Percentiles rank a stretch among this genome's conserved stretches.
phyloP scores from a whole-genome alignment of 2,329 filamentous ascomycete species.

The Botrytis fabae region DNA sequence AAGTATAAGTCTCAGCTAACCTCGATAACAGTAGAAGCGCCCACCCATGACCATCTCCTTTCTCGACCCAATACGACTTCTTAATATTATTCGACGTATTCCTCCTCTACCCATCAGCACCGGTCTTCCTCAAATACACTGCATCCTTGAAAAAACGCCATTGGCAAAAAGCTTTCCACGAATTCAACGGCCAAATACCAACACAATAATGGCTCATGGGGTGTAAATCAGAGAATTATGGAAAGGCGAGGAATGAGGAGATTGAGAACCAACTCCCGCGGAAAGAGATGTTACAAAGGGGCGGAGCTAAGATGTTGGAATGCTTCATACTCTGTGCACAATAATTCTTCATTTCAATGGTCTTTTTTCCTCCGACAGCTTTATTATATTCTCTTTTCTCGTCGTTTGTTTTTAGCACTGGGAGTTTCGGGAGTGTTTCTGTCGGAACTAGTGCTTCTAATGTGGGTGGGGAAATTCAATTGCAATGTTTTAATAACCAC shows the following conservation, averaged over 20 bases:
- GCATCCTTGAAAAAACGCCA: not conserved
- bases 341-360: not conserved
- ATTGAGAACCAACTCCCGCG: slow-evolving; percentile 99
- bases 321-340: not conserved
- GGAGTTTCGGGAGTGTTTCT: not conserved
- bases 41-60: not conserved
- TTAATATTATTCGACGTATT: not conserved
- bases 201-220: not conserved
- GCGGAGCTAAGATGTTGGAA: not conserved
- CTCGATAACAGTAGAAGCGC: not conserved
- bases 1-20: not conserved
- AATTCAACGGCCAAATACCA: not conserved
- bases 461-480: not conserved
- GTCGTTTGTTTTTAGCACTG: not conserved
- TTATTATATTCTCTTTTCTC: not conserved
- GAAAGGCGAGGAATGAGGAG: slow-evolving; percentile 99
- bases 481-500: not conserved
- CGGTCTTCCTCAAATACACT: accelerated
- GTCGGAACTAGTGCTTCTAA: not conserved
- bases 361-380: not conserved
- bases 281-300: slow-evolving; percentile 87
- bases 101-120: not conserved
- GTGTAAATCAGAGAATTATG: slow-evolving; percentile 77
- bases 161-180: not conserved
- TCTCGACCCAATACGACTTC: not conserved